Base-by-base conservation (phyloP, 1,284 basidiomycete genomes). In the Golubevia pallescens region DNA sequence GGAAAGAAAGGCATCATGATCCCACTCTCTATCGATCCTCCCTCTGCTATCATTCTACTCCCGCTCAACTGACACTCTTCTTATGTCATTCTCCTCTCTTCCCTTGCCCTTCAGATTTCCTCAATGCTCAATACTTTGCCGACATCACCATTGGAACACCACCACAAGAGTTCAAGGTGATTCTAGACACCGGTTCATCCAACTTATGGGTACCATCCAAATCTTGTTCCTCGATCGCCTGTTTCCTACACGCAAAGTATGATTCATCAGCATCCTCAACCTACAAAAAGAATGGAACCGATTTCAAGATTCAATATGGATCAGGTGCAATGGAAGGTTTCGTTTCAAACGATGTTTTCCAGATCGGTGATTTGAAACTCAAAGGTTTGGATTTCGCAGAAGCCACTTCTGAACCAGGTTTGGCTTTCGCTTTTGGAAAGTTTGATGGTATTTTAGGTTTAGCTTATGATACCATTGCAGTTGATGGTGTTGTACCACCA, bases 161-260 rank as follows among this genome's bases (percentile, higher is more conserved):
- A 21, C 20, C 20, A 6, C 54, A 56, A 13, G 54, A 56, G 5
- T 56, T 56, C 54, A 56, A 56, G 54, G 54, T 56, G 20, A 56
- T 56, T 13, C 13, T 56, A 21, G 54, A 56, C 54, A 56, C 54
- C 13, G 54, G 54, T 28, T 56, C 54, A 6, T 56, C 54, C 5
- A 56, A 56, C 54, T 34, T 57, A 24, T 57, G 55, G 55, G 55
- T 57, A 34, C 55, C 55, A 24, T 57, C 55, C n/a, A 34, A 24
- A 16, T 14, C 13, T 16, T 57, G 55, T 34, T 24, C 55, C 14
- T 57, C 55, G n/a, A 57, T 57, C 32, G 32, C 23, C 32, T 57
- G 55, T 34, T 57, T 57, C 55, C 55, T 57, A 16, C 55, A 57
- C 55, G 55, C 55, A 24, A 57, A 57, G 55, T 57, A 57, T n/a